Base-by-base conservation (phyloP, 257 asterid species). In the Gentiana dahurica region DNA sequence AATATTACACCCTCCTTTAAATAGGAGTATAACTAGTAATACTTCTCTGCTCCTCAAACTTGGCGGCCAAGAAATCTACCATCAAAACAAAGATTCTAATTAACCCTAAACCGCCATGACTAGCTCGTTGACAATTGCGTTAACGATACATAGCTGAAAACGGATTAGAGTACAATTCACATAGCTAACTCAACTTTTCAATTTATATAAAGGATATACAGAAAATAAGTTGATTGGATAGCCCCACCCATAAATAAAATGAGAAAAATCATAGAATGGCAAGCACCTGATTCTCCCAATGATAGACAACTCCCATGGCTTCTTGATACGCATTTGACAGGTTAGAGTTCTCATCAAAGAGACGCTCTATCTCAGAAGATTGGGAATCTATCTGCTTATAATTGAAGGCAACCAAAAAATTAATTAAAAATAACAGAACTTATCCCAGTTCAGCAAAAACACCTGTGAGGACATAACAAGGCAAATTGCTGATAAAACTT, bases 241-340 rank as follows among this genome's bases (percentile, higher is more conserved):
- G 46, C 6, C 10, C 10, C 45, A 39, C 46, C 46, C 46, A 7
- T 2, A 41, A 41, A 24, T 24, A 24, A 24, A 24, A 24, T 24
- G 39, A 47, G 24, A 45, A 67, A 57, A 11, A 36, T 8, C 34
- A 9, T n/a, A 15, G n/a, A 2, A 44, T 12, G 55, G 36, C 3
- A 68, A 59, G 67, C 66, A 86, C 98, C 98, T 87, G 95, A 72
- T 70, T 81, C 73, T 91, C 94, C 98, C 98, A 91, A 44, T 81
- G 81, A 9, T 74, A 81, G 32, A 75, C 89, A 62, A 79, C 67
- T 53, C 84, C 84, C 59, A 64, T 54, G 56, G 98, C 83, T 67
- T 91, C 96, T 64, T 87, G 90, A 81, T 81, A 80, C 66, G 94
- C 87, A 47, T 87, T 79, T 36, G 87, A 71, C 52, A 87, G 88